A percentile compares a stretch with the other conserved stretches of the same genome.
phyloP scores from a whole-genome alignment of 257 asterid genomes.

The Nicotiana knightiana region DNA sequence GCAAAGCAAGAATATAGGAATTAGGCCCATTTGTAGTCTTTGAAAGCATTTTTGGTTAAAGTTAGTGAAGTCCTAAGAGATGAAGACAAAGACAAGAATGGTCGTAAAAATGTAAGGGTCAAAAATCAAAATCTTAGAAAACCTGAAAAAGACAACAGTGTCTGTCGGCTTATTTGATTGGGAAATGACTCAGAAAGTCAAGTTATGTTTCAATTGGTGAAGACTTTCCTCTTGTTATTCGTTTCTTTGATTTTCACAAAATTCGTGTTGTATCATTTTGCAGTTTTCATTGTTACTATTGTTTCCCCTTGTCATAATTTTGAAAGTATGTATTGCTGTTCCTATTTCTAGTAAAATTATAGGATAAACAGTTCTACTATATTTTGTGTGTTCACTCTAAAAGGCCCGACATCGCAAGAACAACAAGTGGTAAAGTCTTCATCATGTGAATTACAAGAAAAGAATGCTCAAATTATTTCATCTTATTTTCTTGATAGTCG shows the following conservation, averaged over 20 bases:
- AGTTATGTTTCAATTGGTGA: background rate
- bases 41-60: background rate
- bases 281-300: background rate
- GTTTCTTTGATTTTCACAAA: background rate
- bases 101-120: background rate
- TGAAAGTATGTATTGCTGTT: background rate
- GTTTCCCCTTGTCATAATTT: background rate
- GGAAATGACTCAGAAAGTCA: slow-evolving; percentile 3
- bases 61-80: background rate
- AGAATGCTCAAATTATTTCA: background rate
- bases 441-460: background rate
- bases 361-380: background rate
- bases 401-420: background rate
- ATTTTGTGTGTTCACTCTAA: background rate
- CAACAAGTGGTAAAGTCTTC: background rate
- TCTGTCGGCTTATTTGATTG: background rate
- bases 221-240: background rate
- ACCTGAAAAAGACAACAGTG: background rate
- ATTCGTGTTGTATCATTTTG: background rate
- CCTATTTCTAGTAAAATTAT: background rate
- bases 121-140: background rate
- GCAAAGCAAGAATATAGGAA: background rate
- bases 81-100: background rate
- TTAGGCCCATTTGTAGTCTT: background rate
- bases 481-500: background rate